Evolutionary conservation across 495 filamentous ascomycete genomes (phyloP), one percentile per base, ranked within the genome.

Genomic region (Hypoxylon rickii): DNA sequence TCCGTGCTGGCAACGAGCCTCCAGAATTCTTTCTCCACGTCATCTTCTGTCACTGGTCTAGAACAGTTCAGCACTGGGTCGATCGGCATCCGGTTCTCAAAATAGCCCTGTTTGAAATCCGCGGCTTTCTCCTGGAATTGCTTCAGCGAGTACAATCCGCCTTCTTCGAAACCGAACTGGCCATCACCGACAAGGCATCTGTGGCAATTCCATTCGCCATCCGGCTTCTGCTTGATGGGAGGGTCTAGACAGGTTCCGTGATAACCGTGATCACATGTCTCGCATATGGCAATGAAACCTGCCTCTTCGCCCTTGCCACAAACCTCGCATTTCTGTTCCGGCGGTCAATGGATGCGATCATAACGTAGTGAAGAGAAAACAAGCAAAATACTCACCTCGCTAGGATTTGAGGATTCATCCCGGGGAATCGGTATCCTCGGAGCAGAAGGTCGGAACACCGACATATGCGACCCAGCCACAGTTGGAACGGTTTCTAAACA

Each of bases 11-110:
- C 89, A 0, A 96, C 92, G 17, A 97, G 76, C 55, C 90, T 83
- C 94, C 94, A 99, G 72, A 99, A 99, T 70, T 99, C 94, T 11
- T 86, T 83, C 69, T 99, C 94, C 24, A 99, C 89, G 64, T 99
- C 94, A 60, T 97, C 93, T 65, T 99, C 94, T 0, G 89, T 91
- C 38, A 96, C 88, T 2, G 86, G 86, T 38, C 86, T 78, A 51
- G 88, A 83, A 16, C 82, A 88, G 53, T 94, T 90, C 20, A 90
- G 77, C 24, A 92, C 82, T 0, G 90, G 88, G 63, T 97, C 93
- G 66, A 88, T 90, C 0, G 89, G 89, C 89, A 94, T 89, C 70
- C 91, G 93, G 44, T 84, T 85, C 51, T 89, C 87, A 60, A 99
- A 99, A 65, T 97, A 96, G 20, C 80, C 82, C 56, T 96, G 89